phyloP scores from a whole-genome alignment of 108 stramenopile species.

The Ochromonas danica region DNA sequence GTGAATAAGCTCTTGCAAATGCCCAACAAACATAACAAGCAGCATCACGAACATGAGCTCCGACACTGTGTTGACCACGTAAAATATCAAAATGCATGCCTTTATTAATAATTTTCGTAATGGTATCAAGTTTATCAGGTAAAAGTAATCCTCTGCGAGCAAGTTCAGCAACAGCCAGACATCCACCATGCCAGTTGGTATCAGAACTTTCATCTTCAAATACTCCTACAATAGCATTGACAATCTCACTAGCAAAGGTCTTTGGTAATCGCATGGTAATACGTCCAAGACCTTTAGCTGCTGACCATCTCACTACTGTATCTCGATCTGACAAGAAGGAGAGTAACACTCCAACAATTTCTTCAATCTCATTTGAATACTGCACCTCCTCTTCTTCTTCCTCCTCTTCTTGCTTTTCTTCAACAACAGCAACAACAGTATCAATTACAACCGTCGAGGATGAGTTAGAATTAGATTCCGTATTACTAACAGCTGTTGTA shows the following conservation, averaged over 20 bases:
- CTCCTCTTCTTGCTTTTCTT: slow-evolving; percentile 5
- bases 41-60: slow-evolving; percentile 93
- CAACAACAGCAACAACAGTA: background rate
- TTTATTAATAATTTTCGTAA: slow-evolving; percentile 63
- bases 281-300: slow-evolving; percentile 94
- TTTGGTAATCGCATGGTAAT: slow-evolving; percentile 84
- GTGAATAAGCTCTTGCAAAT: slow-evolving; percentile 90
- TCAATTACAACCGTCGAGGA: background rate
- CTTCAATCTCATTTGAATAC: slow-evolving; percentile 89
- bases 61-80: slow-evolving; percentile 80
- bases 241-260: slow-evolving; percentile 86
- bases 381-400: slow-evolving; percentile 54
- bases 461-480: background rate
- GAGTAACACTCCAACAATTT: slow-evolving; percentile 84
- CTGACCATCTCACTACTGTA: slow-evolving; percentile 97
- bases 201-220: slow-evolving; percentile 68
- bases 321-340: slow-evolving; percentile 69
- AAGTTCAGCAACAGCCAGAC: slow-evolving; percentile 89
- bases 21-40: slow-evolving; percentile 99
- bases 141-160: slow-evolving; percentile 90
- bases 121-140: slow-evolving; percentile 70
- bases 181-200: slow-evolving; percentile 89
- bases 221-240: slow-evolving; percentile 76
- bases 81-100: slow-evolving; percentile 74
- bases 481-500: background rate